These are phyloP conservation scores for Zygoascus hellenicus DNA, from an alignment of 1,139 yeast species.

Conservation along the genomic window DNA sequence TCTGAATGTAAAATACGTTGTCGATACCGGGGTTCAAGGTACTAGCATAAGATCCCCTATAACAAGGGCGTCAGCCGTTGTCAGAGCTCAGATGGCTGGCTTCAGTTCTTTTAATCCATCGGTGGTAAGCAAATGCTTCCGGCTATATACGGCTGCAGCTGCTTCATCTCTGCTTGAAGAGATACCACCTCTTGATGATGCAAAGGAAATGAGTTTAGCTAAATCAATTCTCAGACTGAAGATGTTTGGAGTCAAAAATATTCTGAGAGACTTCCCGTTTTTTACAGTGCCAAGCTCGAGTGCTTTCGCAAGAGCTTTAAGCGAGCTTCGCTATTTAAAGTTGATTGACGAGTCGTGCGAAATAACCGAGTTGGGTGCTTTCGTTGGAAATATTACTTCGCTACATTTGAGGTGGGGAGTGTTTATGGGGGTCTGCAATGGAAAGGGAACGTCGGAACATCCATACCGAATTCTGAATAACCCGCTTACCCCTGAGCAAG, in stretches of 20 bases:
- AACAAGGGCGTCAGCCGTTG: conserved; percentile 1
- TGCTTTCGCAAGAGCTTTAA: conserved; percentile 70
- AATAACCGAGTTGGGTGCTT: conserved; percentile 63
- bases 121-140: conserved; percentile 65
- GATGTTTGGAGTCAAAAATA: conserved; percentile 77
- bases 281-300: conserved; percentile 85
- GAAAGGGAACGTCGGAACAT: conserved; percentile 16
- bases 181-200: not conserved
- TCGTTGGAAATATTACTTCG: conserved; percentile 79
- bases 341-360: conserved; percentile 79
- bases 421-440: conserved; percentile 1
- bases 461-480: conserved; percentile 5
- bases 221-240: conserved; percentile 75
- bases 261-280: conserved; percentile 73
- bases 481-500: not conserved
- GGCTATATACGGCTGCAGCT: conserved; percentile 83
- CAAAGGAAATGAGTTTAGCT: conserved; percentile 40
- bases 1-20: conserved; percentile 60
- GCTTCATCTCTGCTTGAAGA: conserved; percentile 51
- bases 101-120: not conserved
- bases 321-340: conserved; percentile 48
- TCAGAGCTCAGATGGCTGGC: conserved; percentile 3
- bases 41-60: conserved; percentile 4
- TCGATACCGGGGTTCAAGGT: conserved; percentile 67
- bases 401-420: conserved; percentile 28